phyloP scores from a whole-genome alignment of 192 early-diverging fungal species.

The Coemansia reversa region DNA sequence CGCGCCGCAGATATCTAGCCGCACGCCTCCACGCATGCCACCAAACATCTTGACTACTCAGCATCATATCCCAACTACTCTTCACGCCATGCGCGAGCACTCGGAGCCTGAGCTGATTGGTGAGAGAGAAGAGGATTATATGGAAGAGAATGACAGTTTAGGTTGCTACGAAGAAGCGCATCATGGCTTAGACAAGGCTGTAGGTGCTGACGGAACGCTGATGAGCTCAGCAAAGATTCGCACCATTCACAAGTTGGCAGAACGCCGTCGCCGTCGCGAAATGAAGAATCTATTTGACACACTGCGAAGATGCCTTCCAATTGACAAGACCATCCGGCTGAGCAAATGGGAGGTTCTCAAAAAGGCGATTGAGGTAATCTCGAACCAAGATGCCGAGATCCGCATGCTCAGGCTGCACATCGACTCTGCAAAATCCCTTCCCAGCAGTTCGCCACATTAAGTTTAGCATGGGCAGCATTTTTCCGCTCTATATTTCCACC shows the following conservation, averaged over 20 bases:
- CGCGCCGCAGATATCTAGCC: conserved; percentile 16
- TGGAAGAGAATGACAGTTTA: conserved; percentile 25
- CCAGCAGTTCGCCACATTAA: background rate
- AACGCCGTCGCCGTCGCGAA: conserved; percentile 82
- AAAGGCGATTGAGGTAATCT: conserved; percentile 69
- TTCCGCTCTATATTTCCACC: background rate
- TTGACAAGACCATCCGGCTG: conserved; percentile 74
- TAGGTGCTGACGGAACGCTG: conserved; percentile 12
- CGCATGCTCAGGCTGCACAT: conserved; percentile 39
- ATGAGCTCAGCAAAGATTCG: conserved; percentile 70
- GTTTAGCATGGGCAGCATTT: background rate
- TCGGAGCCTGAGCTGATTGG: conserved; percentile 32
- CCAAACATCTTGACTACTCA: conserved; percentile 1
- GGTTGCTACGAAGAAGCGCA: conserved; percentile 33
- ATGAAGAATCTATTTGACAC: conserved; percentile 93
- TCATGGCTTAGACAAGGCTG: conserved; percentile 5
- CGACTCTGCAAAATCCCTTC: conserved; percentile 16
- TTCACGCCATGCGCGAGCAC: conserved; percentile 19
- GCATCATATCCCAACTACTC: conserved; percentile 1
- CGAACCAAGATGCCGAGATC: conserved; percentile 42
- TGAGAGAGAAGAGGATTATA: conserved; percentile 29
- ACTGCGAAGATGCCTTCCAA: conserved; percentile 71
- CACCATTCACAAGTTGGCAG: conserved; percentile 85
- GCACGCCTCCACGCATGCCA: conserved; percentile 5
- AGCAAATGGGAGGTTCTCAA: conserved; percentile 90